Conservation (phyloP, 768 basidiomycete species). For the Mycena metata region DNA sequence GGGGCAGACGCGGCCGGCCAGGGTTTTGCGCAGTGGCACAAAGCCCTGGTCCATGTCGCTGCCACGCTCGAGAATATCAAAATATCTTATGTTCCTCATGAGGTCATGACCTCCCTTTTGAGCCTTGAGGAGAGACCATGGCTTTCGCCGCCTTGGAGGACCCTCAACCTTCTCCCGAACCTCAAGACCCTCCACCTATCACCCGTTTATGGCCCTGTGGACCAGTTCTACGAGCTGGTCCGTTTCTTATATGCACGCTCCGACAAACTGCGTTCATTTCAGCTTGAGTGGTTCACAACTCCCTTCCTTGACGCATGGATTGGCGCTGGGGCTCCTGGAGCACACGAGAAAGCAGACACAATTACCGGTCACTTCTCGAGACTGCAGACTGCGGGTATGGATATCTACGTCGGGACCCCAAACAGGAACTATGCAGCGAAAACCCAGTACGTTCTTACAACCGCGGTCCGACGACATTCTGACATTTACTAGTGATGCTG, state of each 20-base stretch:
- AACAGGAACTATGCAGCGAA: too few species aligned
- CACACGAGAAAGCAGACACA: background rate
- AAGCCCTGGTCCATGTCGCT: background rate
- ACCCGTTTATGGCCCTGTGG: too few species aligned
- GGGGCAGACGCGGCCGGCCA: too few species aligned
- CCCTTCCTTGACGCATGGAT: background rate
- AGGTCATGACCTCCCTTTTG: background rate
- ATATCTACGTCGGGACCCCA: background rate
- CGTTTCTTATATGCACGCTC: background rate
- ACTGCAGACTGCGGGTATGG: background rate
- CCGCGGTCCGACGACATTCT: too few species aligned
- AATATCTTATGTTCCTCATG: background rate
- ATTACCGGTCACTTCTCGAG: background rate
- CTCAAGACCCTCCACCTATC: background rate
- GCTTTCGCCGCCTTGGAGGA: background rate
- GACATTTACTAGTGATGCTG: too few species aligned
- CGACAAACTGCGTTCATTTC: constrained; percentile 2
- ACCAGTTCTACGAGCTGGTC: background rate
- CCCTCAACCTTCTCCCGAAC: background rate
- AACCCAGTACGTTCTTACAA: too few species aligned
- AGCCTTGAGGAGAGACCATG: too few species aligned
- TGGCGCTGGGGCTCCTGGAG: background rate
- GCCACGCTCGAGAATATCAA: background rate
- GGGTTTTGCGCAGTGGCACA: background rate
- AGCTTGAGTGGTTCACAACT: background rate